Base-by-base conservation (phyloP, 108 stramenopile genomes). In the Cyclotella cryptica region DNA sequence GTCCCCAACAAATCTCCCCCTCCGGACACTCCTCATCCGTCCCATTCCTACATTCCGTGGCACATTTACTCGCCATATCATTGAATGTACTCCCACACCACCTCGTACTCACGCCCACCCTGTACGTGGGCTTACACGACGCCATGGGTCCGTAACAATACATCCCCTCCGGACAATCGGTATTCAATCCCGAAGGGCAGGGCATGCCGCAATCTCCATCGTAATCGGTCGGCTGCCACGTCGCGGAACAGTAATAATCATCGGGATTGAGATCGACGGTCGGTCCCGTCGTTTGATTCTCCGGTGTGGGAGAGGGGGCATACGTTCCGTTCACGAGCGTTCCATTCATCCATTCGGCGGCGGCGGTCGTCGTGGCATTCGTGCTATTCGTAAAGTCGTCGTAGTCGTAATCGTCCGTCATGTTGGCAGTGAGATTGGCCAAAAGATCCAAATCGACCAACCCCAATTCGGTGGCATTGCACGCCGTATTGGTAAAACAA, bases 381-480 rank as follows among this genome's bases (percentile, higher is more conserved):
- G 35, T 6, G 4, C 4, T 35, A n/a, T n/a, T n/a, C n/a, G 62
- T 44, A 41, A 9, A 64, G 17, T 59, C 8, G 24, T 59, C 9
- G 59, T 60, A 60, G 39, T 3, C 28, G 10, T 30, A 4, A 4
- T 65, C 43, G 43, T 65, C 64, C 14, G 44, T 65, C 43, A 18
- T 10, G 42, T 65, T 43, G 64, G 35, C 35, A 6, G 35, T 55
- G 22, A 12, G 11, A 39, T 61, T 39, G 64, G 27, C 13, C 30
- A 14, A 17, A 9, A 15, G 39, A 17, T 62, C 39, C 44, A 67
- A 67, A 35, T 59, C 57, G 42, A 76, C 24, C 9, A 65, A 42
- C 13, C 52, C 51, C 61, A 78, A 71, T 13, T 42, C 69, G 28
- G 77, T 78, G 68, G 77, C 77, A 21, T 78, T 78, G 41, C 77